Evolutionary conservation across 306 rosid species (phyloP).

Genomic region (Inga oerstediana): DNA sequence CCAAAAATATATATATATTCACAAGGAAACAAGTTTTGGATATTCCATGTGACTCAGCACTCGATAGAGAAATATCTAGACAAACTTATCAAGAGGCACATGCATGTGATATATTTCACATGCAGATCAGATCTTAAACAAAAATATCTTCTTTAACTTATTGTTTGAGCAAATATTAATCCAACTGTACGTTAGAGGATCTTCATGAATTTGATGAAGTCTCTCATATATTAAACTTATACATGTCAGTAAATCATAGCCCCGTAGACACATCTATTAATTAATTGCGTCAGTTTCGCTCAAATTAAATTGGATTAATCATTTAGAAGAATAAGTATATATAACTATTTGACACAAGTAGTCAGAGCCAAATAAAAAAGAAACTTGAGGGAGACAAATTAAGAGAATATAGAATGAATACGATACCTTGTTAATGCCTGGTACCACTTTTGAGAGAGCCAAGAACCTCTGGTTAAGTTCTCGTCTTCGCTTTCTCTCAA

Average conservation of each 20-base stretch:
- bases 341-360: too few species aligned
- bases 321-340: too few species aligned
- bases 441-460: conserved; percentile 9
- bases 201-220: not conserved
- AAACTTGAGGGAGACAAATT: too few species aligned
- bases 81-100: not conserved
- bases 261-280: too few species aligned
- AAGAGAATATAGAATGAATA: too few species aligned
- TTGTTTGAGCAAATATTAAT: not conserved
- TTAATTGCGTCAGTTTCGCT: too few species aligned
- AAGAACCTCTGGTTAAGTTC: conserved; percentile 16
- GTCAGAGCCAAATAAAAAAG: too few species aligned
- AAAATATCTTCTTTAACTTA: not conserved
- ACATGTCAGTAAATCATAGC: too few species aligned
- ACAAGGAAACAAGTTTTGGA: not conserved
- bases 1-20: not conserved
- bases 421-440: conserved; percentile 16
- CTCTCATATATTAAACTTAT: too few species aligned
- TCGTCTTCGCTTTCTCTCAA: conserved; percentile 21
- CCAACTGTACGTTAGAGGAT: not conserved
- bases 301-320: too few species aligned
- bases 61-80: not conserved
- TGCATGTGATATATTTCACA: not conserved
- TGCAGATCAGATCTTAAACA: not conserved
- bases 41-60: not conserved